phyloP scores from a whole-genome alignment of 2,329 filamentous ascomycete species.

The Fusarium mangiferae region DNA sequence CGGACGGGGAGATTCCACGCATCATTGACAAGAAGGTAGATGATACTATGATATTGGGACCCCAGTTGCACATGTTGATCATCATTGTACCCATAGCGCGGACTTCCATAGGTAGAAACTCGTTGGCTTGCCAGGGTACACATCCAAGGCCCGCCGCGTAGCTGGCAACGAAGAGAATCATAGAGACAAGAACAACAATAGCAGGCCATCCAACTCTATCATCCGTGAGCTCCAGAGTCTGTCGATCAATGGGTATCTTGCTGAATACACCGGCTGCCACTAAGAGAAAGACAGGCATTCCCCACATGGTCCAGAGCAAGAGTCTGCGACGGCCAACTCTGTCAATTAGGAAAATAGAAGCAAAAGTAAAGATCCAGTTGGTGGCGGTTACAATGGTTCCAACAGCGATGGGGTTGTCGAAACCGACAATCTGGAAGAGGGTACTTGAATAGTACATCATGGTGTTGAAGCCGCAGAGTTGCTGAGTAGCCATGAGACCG shows the following conservation, averaged over 20 bases:
- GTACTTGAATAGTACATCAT: conserved; percentile 61
- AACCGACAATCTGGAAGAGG: conserved; percentile 60
- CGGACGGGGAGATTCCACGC: conserved; percentile 57
- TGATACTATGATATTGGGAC: conserved; percentile 59
- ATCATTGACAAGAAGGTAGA: conserved; percentile 60
- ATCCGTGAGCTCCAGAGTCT: not conserved
- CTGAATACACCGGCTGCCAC: conserved; percentile 37
- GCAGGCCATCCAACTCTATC: conserved; percentile 44
- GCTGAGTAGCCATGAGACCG: conserved; percentile 28
- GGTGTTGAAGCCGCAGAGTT: conserved; percentile 63
- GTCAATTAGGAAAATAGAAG: conserved; percentile 59
- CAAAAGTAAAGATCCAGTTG: conserved; percentile 60
- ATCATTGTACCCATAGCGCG: conserved; percentile 59
- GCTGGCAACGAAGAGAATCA: conserved; percentile 41
- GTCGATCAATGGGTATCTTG: not conserved
- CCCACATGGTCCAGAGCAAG: conserved; percentile 44
- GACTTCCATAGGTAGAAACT: conserved; percentile 58
- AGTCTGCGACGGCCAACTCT: conserved; percentile 56
- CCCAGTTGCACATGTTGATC: conserved; percentile 58
- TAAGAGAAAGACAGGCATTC: conserved; percentile 51
- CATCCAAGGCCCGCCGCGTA: conserved; percentile 57
- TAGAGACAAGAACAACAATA: conserved; percentile 53
- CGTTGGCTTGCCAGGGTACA: conserved; percentile 58
- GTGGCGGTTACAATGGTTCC: conserved; percentile 55
- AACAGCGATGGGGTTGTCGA: conserved; percentile 59